These are phyloP conservation scores for Echium plantagineum DNA, from an alignment of 257 asterid genomes.

Conservation along the genomic window DNA sequence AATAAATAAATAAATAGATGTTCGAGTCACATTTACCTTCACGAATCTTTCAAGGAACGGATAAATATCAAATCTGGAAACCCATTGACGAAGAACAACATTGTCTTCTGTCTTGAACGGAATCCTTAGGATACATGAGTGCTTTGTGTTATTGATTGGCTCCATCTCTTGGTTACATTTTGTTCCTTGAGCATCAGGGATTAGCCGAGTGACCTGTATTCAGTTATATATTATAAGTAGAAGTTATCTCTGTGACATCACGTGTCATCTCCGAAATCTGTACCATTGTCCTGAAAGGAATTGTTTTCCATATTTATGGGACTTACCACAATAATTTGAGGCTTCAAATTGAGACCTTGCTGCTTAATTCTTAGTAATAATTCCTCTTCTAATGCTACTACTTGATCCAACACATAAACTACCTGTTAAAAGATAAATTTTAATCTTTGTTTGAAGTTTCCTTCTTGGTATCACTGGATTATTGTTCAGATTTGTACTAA, in stretches of 20 bases:
- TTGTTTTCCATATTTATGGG: background rate
- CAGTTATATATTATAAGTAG: background rate
- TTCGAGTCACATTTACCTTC: constrained; percentile 32
- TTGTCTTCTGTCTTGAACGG: constrained; percentile 75
- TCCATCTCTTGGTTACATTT: constrained; percentile 69
- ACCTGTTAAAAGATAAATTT: constrained; percentile 28
- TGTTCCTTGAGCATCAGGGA: constrained; percentile 88
- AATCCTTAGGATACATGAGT: constrained; percentile 78
- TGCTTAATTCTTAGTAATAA: constrained; percentile 67
- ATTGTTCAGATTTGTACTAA: background rate
- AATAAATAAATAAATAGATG: background rate
- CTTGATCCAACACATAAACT: constrained; percentile 95
- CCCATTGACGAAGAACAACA: constrained; percentile 70
- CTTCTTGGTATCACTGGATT: background rate
- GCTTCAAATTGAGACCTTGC: constrained; percentile 79
- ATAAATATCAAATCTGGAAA: constrained; percentile 76
- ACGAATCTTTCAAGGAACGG: constrained; percentile 79
- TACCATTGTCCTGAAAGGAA: background rate
- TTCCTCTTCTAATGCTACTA: constrained; percentile 79
- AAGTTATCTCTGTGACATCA: background rate
- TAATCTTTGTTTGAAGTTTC: background rate
- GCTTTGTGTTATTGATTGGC: constrained; percentile 64
- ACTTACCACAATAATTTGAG: constrained; percentile 83
- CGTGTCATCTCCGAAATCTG: background rate
- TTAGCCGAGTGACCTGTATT: constrained; percentile 68